Percentiles rank a stretch among this genome's conserved stretches.
These are phyloP conservation scores for Hypericum androsaemum DNA, from an alignment of 345 rosid genomes.

Conservation along the genomic window DNA sequence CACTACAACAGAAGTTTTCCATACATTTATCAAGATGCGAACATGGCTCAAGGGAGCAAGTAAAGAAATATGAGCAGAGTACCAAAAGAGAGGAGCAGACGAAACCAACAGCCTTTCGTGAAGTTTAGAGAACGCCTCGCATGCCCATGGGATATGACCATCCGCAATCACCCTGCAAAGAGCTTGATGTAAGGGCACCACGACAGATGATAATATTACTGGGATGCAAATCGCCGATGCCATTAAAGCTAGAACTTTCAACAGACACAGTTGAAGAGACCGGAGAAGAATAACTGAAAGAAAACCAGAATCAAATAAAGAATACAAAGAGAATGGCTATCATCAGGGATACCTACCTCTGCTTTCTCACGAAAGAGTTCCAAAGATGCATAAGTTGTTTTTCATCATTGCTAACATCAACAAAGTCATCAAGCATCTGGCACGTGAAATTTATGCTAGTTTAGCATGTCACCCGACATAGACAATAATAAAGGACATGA, in stretches of 20 bases:
- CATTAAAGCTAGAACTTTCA: too few species aligned
- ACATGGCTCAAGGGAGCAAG: too few species aligned
- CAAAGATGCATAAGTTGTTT: slow-evolving; percentile 5
- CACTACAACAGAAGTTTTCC: too few species aligned
- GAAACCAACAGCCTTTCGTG: slow-evolving; percentile 12
- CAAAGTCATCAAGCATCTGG: slow-evolving; percentile 3
- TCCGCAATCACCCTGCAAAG: slow-evolving; percentile 21
- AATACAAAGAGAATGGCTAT: too few species aligned
- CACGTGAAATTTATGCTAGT: neutral
- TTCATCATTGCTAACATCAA: slow-evolving; percentile 1
- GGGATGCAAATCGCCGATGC: too few species aligned
- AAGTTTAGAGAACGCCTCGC: slow-evolving; percentile 24
- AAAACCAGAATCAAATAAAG: too few species aligned
- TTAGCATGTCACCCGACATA: neutral
- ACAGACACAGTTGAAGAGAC: too few species aligned
- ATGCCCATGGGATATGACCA: slow-evolving; percentile 25
- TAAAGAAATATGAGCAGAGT: neutral
- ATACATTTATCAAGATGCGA: too few species aligned
- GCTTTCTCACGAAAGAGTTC: slow-evolving; percentile 3
- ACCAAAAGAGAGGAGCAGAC: slow-evolving; percentile 23
- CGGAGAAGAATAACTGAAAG: too few species aligned
- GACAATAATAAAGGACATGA: slow-evolving; percentile 7
- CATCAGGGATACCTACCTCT: neutral
- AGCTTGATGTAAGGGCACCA: neutral
- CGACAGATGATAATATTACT: too few species aligned